Evolutionary conservation across 805 yeast species (phyloP).

Genomic region (Candida ascalaphidarum): DNA sequence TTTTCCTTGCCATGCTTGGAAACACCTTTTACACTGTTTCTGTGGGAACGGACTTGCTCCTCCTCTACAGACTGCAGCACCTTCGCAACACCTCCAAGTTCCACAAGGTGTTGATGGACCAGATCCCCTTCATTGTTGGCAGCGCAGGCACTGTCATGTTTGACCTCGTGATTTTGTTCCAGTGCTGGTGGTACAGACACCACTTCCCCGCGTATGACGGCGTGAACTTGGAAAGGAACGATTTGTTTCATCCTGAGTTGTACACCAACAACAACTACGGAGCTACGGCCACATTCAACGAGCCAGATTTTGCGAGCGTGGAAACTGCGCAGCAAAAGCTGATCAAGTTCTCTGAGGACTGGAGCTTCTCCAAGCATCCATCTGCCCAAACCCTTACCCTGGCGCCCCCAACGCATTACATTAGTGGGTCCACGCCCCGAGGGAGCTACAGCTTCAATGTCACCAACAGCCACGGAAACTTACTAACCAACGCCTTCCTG

Average conservation of each 20-base stretch:
- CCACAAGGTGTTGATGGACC: conserved; percentile 8
- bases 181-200: conserved; percentile 22
- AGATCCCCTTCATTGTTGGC: conserved; percentile 12
- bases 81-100: conserved; percentile 6
- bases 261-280: conserved; percentile 15
- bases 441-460: no score
- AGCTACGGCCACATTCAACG: neutral
- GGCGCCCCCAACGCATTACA: conserved; percentile 11
- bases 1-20: conserved; percentile 28
- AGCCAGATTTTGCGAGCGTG: neutral
- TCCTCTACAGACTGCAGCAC: conserved; percentile 10
- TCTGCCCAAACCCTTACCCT: conserved; percentile 1
- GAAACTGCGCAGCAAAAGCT: neutral
- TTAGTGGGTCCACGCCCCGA: no score
- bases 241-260: conserved; percentile 24
- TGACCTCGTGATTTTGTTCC: conserved; percentile 24
- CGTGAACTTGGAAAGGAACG: no score
- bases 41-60: conserved; percentile 19
- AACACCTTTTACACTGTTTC: conserved; percentile 27
- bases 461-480: no score
- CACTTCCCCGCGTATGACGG: no score
- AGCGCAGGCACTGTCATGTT: conserved; percentile 15
- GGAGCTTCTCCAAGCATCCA: neutral
- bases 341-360: no score
- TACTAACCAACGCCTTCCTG: conserved; percentile 6